Percentiles rank a stretch among this genome's conserved stretches.
Conservation (phyloP, 768 basidiomycete species). For the Trametopsis cervina region DNA sequence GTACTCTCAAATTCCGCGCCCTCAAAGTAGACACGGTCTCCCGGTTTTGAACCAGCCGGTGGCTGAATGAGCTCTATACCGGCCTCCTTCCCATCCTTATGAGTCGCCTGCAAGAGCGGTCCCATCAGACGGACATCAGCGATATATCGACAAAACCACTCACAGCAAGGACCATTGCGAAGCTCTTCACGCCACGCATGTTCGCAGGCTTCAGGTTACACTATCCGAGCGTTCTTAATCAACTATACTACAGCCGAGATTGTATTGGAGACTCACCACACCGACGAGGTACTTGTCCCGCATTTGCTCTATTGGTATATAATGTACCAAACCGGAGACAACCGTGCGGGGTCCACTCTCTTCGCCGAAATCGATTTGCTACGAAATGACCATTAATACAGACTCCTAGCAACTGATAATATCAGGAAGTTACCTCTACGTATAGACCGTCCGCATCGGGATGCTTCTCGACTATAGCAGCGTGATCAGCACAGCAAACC, state of each 20-base stretch:
- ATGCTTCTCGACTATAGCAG: conserved; percentile 74
- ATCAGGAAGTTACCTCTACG: conserved; percentile 55
- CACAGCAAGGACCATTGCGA: conserved; percentile 95
- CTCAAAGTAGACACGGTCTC: conserved; percentile 94
- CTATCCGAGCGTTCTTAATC: conserved; percentile 27
- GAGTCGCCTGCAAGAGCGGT: conserved; percentile 59
- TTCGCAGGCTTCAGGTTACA: conserved; percentile 93
- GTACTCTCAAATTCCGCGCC: conserved; percentile 79
- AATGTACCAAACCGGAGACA: conserved; percentile 93
- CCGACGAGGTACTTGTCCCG: conserved; percentile 74
- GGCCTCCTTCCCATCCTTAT: conserved; percentile 82
- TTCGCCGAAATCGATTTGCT: conserved; percentile 95
- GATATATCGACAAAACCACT: conserved; percentile 14
- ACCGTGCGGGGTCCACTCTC: conserved; percentile 93
- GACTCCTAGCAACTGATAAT: conserved; percentile 3
- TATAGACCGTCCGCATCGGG: conserved; percentile 98
- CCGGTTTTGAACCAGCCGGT: conserved; percentile 78
- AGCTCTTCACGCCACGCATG: conserved; percentile 98
- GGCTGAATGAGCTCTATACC: conserved; percentile 92
- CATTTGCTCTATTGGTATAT: conserved; percentile 95
- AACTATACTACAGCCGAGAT: background rate
- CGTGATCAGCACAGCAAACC: background rate
- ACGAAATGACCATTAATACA: background rate
- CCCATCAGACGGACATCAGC: background rate
- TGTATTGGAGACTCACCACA: conserved; percentile 45